phyloP scores from a whole-genome alignment of 208 protist species.

The Trypanosoma avium region DNA sequence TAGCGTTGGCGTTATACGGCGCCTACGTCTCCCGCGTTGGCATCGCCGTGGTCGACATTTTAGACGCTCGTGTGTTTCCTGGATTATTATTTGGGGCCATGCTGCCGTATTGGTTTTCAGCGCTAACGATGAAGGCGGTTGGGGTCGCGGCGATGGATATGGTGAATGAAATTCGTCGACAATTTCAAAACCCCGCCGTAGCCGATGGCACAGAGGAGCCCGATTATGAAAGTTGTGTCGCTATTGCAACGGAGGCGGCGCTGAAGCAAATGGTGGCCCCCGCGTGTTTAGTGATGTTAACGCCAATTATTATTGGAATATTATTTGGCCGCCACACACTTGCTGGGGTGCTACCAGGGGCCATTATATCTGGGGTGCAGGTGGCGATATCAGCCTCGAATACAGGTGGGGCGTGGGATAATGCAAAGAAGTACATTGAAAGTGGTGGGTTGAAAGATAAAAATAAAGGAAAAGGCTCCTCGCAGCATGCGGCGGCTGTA shows the following conservation, averaged over 20 bases:
- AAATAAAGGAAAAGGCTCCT: slow-evolving; percentile 88
- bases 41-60: slow-evolving; percentile 71
- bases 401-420: slow-evolving; percentile 97
- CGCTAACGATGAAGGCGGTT: slow-evolving; percentile 95
- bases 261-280: slow-evolving; percentile 95
- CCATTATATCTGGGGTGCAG: slow-evolving; percentile 92
- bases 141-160: slow-evolving; percentile 92
- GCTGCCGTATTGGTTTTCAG: slow-evolving; percentile 95
- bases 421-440: slow-evolving; percentile 98
- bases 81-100: slow-evolving; percentile 93
- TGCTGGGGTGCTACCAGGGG: slow-evolving; percentile 89
- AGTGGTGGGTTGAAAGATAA: slow-evolving; percentile 83
- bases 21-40: slow-evolving; percentile 83
- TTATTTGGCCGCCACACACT: slow-evolving; percentile 92
- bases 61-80: slow-evolving; percentile 74
- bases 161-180: slow-evolving; percentile 93
- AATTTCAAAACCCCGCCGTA: slow-evolving; percentile 90
- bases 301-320: slow-evolving; percentile 91
- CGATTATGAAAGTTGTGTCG: slow-evolving; percentile 93
- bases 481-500: slow-evolving; percentile 94
- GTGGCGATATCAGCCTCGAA: slow-evolving; percentile 95
- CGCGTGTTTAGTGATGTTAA: slow-evolving; percentile 90
- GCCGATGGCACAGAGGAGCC: slow-evolving; percentile 85
- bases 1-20: slow-evolving; percentile 92
- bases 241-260: slow-evolving; percentile 89